These are phyloP conservation scores for Glebionis coronaria DNA, from an alignment of 129 eudicot species.

Conservation along the genomic window DNA sequence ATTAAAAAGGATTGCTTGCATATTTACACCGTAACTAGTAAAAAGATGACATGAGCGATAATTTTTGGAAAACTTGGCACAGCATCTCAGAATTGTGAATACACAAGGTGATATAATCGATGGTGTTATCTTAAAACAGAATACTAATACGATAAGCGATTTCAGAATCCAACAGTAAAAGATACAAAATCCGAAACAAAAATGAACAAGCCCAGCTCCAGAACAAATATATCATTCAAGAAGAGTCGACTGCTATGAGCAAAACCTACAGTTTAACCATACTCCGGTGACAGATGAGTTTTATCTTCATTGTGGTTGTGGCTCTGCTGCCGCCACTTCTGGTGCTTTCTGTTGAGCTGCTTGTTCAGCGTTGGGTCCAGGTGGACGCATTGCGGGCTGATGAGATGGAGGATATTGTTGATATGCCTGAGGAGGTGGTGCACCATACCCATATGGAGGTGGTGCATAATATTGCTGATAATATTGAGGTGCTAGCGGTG, in stretches of 20 bases:
- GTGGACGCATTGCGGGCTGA: slow-evolving; percentile 45
- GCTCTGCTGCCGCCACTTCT: slow-evolving; percentile 10
- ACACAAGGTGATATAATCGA: no score
- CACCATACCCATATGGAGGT: slow-evolving; percentile 55
- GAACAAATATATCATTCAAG: not conserved
- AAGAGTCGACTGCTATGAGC: not conserved
- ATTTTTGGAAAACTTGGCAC: no score
- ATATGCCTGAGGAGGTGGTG: slow-evolving; percentile 49
- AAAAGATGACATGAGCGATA: no score
- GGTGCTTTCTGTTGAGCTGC: slow-evolving; percentile 37
- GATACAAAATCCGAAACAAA: slow-evolving; percentile 14
- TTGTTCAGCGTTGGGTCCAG: slow-evolving; percentile 43
- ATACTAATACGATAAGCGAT: not conserved
- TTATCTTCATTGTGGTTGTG: slow-evolving; percentile 2
- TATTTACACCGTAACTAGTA: no score
- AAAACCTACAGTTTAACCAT: not conserved
- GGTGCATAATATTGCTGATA: slow-evolving; percentile 75
- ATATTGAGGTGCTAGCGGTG: slow-evolving; percentile 70
- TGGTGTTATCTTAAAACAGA: not conserved
- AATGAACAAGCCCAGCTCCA: not conserved
- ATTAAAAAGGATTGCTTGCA: no score
- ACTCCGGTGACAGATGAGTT: not conserved
- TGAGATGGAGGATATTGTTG: slow-evolving; percentile 79
- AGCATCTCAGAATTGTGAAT: no score
- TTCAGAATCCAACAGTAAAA: slow-evolving; percentile 7